Conservation (phyloP, 768 basidiomycete species). For the Dentipellis sp. region DNA sequence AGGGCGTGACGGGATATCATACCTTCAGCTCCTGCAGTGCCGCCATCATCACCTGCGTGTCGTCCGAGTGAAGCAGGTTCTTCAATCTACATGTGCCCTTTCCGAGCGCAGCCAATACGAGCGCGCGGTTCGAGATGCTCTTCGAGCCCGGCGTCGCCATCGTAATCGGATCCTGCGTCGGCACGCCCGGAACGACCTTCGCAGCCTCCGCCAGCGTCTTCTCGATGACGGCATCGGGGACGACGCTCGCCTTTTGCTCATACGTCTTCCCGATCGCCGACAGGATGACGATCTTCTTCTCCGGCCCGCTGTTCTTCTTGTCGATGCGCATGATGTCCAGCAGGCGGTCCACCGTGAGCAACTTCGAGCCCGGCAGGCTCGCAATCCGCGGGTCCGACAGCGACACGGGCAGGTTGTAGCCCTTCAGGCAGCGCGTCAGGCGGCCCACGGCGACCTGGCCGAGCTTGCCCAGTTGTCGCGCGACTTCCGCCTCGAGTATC, state of each 20-base stretch:
- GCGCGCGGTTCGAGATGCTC: constrained; percentile 89
- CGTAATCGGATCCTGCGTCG: constrained; percentile 36
- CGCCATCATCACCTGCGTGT: constrained; percentile 99
- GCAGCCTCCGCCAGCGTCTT: constrained; percentile 78
- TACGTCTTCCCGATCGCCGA: constrained; percentile 86
- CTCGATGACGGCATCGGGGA: constrained; percentile 72
- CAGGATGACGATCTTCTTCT: constrained; percentile 92
- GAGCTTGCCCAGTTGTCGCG: constrained; percentile 80
- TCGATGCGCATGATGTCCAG: constrained; percentile 86
- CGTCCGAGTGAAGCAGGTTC: constrained; percentile 93
- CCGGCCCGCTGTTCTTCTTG: constrained; percentile 92
- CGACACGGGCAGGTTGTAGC: constrained; percentile 84
- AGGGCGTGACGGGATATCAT: constrained; percentile 6
- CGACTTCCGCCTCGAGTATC: constrained; percentile 93
- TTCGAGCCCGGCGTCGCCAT: constrained; percentile 96
- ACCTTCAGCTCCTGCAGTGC: constrained; percentile 86
- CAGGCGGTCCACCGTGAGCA: constrained; percentile 70
- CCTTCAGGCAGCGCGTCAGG: constrained; percentile 77
- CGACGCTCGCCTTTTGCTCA: constrained; percentile 84
- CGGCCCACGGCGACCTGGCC: constrained; percentile 90
- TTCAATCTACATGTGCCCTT: constrained; percentile 80
- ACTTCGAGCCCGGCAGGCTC: constrained; percentile 57
- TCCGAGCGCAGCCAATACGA: constrained; percentile 88
- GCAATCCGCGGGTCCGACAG: constrained; percentile 72
- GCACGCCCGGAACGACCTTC: constrained; percentile 61